Conservation (phyloP, 1,284 basidiomycete genomes). For the Crucibulum cyathiforme region DNA sequence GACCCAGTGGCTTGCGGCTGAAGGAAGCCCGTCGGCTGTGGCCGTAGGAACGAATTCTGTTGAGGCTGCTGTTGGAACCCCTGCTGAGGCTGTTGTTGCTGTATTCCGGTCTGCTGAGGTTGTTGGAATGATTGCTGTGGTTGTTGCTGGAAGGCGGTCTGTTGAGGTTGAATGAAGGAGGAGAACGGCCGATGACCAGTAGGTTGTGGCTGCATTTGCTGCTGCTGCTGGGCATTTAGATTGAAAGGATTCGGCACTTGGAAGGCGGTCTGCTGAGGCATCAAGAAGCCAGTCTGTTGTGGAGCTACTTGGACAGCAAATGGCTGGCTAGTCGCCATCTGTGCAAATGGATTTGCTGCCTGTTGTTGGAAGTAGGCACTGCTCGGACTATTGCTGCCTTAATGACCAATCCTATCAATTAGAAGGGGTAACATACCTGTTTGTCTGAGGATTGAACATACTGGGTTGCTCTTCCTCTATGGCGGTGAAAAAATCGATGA, state of each 20-base stretch:
- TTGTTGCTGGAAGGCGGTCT: conserved; percentile 46
- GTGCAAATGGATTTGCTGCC: conserved; percentile 80
- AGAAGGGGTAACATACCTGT: conserved; percentile 48
- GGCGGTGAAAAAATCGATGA: conserved; percentile 90
- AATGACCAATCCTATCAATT: not conserved
- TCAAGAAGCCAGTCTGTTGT: conserved; percentile 69
- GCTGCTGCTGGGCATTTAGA: conserved; percentile 32
- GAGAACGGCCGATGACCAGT: conserved; percentile 63
- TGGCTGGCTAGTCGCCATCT: conserved; percentile 57
- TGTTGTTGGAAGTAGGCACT: conserved; percentile 67
- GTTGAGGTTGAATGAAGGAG: conserved; percentile 56
- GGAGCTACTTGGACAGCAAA: conserved; percentile 18
- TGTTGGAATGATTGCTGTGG: conserved; percentile 22
- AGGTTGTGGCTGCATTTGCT: conserved; percentile 36
- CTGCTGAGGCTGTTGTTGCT: conserved; percentile 10
- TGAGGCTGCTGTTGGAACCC: conserved; percentile 14
- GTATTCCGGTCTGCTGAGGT: conserved; percentile 8
- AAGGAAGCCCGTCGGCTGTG: conserved; percentile 20
- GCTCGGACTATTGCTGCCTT: conserved; percentile 48
- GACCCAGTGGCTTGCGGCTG: conserved; percentile 71
- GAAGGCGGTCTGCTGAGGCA: conserved; percentile 49
- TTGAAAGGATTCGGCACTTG: conserved; percentile 53
- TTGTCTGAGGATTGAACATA: conserved; percentile 72
- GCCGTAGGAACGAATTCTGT: conserved; percentile 8
- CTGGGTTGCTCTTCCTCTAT: conserved; percentile 85